phyloP scores from a whole-genome alignment of 768 basidiomycete species.

The Hericium rajendrae region DNA sequence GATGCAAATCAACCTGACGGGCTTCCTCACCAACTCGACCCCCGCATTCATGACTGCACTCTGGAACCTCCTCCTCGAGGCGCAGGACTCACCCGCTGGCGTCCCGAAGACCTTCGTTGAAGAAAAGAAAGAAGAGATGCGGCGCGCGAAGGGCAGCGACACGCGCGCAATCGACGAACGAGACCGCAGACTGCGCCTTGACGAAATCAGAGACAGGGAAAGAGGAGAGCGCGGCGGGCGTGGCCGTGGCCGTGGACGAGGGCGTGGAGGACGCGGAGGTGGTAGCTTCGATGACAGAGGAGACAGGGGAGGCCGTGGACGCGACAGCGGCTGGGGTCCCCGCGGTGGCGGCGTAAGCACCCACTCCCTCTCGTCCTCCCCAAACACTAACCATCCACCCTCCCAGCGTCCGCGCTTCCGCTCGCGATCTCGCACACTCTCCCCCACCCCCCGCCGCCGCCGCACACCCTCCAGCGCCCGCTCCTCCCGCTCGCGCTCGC shows the following conservation, averaged over 20 bases:
- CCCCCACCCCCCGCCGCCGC: conserved; percentile 17
- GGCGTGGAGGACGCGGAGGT: conserved; percentile 39
- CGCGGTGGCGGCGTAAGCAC: conserved; percentile 37
- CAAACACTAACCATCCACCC: too few relatives aligned
- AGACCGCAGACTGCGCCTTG: conserved; percentile 56
- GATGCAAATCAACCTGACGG: conserved; percentile 91
- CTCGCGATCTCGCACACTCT: conserved; percentile 30
- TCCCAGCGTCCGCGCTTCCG: conserved; percentile 31
- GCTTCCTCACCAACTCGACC: conserved; percentile 86
- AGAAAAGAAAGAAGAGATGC: conserved; percentile 86
- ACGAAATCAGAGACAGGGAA: conserved; percentile 60
- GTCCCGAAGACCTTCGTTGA: conserved; percentile 88
- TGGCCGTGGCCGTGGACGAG: conserved; percentile 50
- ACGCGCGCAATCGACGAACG: conserved; percentile 58
- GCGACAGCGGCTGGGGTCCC: conserved; percentile 59
- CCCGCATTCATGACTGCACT: conserved; percentile 78
- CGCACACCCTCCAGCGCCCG: conserved; percentile 23
- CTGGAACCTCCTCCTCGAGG: conserved; percentile 90
- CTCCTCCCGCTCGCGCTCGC: conserved; percentile 20
- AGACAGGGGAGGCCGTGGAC: conserved; percentile 33
- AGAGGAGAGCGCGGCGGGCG: conserved; percentile 33
- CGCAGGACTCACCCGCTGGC: conserved; percentile 80
- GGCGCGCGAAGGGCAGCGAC: conserved; percentile 56
- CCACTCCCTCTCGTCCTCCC: too few relatives aligned
- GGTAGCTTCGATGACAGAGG: conserved; percentile 33